Evolutionary conservation across 805 yeast genomes (phyloP).

Genomic region (Wickerhamiella cacticola): DNA sequence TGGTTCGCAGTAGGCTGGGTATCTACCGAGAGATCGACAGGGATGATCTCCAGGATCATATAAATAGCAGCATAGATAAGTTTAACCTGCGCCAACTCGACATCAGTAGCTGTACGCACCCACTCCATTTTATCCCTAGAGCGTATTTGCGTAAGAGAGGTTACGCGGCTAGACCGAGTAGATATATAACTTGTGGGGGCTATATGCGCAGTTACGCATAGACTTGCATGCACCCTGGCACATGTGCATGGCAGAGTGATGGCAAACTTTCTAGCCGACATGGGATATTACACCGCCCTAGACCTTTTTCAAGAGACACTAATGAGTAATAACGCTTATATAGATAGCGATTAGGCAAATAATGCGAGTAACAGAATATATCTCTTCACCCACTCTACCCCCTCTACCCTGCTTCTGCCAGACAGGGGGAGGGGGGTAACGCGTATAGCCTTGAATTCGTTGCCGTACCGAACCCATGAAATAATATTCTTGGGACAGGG

Average conservation of each 20-base stretch:
- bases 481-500: no score
- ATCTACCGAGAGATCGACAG: background rate
- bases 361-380: no score
- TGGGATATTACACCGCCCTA: no score
- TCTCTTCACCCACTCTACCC: no score
- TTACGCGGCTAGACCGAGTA: background rate
- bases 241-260: background rate
- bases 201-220: background rate
- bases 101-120: slow-evolving; percentile 5
- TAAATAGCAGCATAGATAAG: slow-evolving; percentile 9
- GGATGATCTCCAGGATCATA: slow-evolving; percentile 5
- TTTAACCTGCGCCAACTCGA: slow-evolving; percentile 9
- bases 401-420: no score
- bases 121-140: slow-evolving; percentile 3
- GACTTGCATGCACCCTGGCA: background rate
- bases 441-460: no score
- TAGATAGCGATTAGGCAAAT: no score
- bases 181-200: background rate
- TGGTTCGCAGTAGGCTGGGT: background rate
- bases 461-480: no score
- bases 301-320: no score
- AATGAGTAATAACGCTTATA: no score
- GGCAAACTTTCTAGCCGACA: no score
- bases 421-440: no score
- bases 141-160: background rate